These are phyloP conservation scores for Discostella stelligeroides DNA, from an alignment of 108 stramenopile species.

Conservation along the genomic window DNA sequence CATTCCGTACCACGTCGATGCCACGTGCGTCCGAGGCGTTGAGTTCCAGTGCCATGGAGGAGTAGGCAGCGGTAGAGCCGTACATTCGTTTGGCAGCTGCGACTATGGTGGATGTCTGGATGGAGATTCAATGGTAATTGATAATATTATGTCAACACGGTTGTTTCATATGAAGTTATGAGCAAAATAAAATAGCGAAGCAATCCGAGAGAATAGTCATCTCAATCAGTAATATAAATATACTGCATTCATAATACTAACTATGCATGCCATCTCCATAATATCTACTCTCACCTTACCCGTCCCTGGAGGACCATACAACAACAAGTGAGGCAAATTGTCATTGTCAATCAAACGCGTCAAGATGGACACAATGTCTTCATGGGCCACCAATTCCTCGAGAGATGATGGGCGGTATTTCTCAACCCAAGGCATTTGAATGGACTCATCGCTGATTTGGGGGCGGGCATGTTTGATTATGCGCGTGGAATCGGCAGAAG, in stretches of 20 bases:
- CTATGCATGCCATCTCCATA: background rate
- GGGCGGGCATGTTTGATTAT: constrained; percentile 18
- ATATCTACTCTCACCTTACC: constrained; percentile 65
- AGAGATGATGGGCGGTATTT: constrained; percentile 91
- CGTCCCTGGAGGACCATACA: constrained; percentile 93
- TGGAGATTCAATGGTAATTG: no score
- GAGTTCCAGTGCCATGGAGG: constrained; percentile 83
- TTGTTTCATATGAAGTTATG: no score
- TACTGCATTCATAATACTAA: no score
- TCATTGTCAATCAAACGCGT: constrained; percentile 88
- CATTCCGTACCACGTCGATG: constrained; percentile 96
- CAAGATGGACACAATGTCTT: constrained; percentile 85
- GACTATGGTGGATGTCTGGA: constrained; percentile 87
- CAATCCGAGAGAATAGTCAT: background rate
- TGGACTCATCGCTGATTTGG: constrained; percentile 18
- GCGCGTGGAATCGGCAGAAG: no score
- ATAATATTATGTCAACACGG: no score
- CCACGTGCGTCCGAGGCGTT: constrained; percentile 98
- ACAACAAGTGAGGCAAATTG: constrained; percentile 97
- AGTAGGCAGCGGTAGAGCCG: constrained; percentile 80
- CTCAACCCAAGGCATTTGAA: constrained; percentile 93
- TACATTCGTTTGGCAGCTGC: constrained; percentile 88
- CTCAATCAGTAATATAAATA: background rate
- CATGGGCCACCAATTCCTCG: constrained; percentile 93
- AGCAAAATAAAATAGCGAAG: no score